Base-by-base conservation (phyloP, 192 early-diverging fungal species). In the Borealophlyctis nickersoniae region DNA sequence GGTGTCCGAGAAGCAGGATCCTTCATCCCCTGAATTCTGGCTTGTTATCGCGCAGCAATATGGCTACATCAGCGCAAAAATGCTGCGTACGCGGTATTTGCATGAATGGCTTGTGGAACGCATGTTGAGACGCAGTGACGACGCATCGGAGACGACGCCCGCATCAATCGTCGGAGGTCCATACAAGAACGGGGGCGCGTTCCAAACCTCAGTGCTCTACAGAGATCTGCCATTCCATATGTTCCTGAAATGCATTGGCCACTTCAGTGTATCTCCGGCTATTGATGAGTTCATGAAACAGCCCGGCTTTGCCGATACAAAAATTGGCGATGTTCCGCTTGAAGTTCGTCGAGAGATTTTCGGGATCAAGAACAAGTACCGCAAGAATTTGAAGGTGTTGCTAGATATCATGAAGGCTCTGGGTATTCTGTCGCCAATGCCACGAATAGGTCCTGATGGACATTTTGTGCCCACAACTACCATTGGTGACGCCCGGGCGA, bases 221-320 rank as follows among this genome's bases (percentile, higher is more conserved):
- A 60, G 66, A n/a, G 67, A 72, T n/a, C 59, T 78, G 58, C 29
- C 72, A 0, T 66, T 78, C n/a, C 70, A 74, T 36, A 28, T 78
- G 24, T 78, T 61, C 62, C 63, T 78, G 36, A 74, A 66, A 35
- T 29, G 56, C 13, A 49, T 78, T 4, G 76, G 76, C 19, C 58
- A 60, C 32, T n/a, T 11, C 0, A 16, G 19, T 9, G 19, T 22
- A 4, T 45, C 45, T 22, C 29, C n/a, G 11, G 49, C 24, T 2
- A 36, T 72, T 19, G 58, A 59, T 11, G 70, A 48, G 22, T 63
- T 66, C 49, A 11, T 72, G 58, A 22, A 30, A 22, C 51, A 23
- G n/a, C 5, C 36, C 5, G 55, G 34, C 13, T 34, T 29, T 24
- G 32, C 29, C 3, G 29, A 45, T 1, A 26, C 54, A 0, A 51